Conservation (phyloP, 2,329 filamentous ascomycete species). For the Diplodia intermedia region DNA sequence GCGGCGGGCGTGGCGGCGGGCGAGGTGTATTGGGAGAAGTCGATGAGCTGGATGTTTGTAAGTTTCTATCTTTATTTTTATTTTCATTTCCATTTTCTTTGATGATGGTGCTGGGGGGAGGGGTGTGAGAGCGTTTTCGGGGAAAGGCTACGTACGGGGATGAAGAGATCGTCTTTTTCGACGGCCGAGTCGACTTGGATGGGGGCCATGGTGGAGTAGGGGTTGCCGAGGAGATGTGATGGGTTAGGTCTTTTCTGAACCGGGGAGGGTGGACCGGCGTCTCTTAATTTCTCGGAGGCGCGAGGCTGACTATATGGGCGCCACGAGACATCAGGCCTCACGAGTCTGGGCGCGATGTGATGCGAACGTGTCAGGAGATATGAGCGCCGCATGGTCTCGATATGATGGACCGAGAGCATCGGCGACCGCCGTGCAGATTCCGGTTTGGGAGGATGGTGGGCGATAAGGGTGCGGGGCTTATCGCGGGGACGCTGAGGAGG, state of each 20-base stretch:
- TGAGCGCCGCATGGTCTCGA: not conserved
- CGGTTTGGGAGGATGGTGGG: conserved; percentile 15
- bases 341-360: not conserved
- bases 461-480: conserved; percentile 32
- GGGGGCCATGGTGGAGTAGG: conserved; percentile 15
- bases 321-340: not conserved
- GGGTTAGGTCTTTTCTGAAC: not conserved
- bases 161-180: conserved; percentile 49
- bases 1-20: conserved; percentile 64
- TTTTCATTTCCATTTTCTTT: too few relatives aligned
- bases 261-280: not conserved
- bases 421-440: conserved; percentile 21
- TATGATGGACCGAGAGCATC: not conserved
- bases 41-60: conserved; percentile 67
- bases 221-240: too few relatives aligned
- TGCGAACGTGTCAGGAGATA: not conserved
- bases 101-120: not conserved
- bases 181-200: conserved; percentile 45
- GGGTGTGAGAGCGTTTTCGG: not conserved
- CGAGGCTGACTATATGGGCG: conserved; percentile 1
- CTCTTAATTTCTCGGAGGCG: not conserved
- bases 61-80: not conserved
- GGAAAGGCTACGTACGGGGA: conserved; percentile 42
- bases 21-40: conserved; percentile 76
- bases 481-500: conserved; percentile 8